Evolutionary conservation across 2,329 filamentous ascomycete genomes (phyloP).

Genomic region (Cercospora sp.): DNA sequence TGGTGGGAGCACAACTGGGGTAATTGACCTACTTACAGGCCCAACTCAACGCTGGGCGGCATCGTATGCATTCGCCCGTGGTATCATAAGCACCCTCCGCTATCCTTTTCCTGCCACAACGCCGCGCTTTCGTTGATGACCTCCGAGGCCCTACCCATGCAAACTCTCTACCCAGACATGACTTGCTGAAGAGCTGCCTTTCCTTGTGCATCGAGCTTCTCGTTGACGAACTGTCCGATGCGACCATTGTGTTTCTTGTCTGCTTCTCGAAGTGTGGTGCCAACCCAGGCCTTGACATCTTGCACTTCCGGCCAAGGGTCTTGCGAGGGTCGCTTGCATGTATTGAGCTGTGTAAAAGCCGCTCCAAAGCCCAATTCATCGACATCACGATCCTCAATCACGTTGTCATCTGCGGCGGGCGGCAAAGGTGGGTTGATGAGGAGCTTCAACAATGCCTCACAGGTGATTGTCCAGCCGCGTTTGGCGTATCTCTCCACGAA

Average conservation of each 20-base stretch:
- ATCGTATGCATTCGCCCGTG: conserved; percentile 6
- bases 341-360: conserved; percentile 90
- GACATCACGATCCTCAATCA: conserved; percentile 83
- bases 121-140: conserved; percentile 1
- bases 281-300: conserved; percentile 81
- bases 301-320: conserved; percentile 87
- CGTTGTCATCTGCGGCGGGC: conserved; percentile 66
- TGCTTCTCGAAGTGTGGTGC: conserved; percentile 72
- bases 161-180: conserved; percentile 33
- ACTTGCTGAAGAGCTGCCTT: conserved; percentile 43
- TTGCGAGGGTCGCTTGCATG: conserved; percentile 69
- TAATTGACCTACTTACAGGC: conserved; percentile 5
- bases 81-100: conserved; percentile 14
- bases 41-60: conserved; percentile 2
- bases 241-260: conserved; percentile 71
- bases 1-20: background rate
- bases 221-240: conserved; percentile 68
- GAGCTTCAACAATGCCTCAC: conserved; percentile 82
- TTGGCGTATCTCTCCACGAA: conserved; percentile 70
- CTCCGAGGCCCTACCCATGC: background rate
- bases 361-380: conserved; percentile 95
- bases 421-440: conserved; percentile 82
- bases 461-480: conserved; percentile 90
- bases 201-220: conserved; percentile 58
- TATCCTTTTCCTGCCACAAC: conserved; percentile 9